Percentiles rank a stretch among this genome's conserved stretches.
Conservation (phyloP, 2,329 filamentous ascomycete genomes). For the Trichothecium roseum region DNA sequence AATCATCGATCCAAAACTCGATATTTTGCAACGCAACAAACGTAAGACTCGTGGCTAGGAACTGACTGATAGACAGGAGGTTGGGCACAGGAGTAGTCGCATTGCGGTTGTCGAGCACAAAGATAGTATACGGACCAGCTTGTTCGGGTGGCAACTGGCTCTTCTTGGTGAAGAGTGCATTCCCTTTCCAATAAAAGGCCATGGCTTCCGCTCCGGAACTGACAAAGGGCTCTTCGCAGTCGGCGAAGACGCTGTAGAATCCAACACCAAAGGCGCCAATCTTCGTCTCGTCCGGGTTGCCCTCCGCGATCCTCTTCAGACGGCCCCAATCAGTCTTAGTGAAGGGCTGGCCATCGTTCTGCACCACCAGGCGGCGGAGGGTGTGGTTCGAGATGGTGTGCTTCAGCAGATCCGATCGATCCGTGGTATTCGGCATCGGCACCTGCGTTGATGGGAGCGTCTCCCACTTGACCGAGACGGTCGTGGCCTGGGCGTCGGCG, state of each 20-base stretch:
- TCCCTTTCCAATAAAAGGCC: constrained; percentile 99
- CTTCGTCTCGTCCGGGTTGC: constrained; percentile 97
- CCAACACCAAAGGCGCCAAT: constrained; percentile 97
- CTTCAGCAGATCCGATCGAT: constrained; percentile 63
- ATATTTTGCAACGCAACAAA: constrained; percentile 85
- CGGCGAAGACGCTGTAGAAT: constrained; percentile 97
- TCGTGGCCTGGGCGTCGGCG: constrained; percentile 88
- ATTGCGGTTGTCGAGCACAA: constrained; percentile 89
- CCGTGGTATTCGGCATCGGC: constrained; percentile 55
- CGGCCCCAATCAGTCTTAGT: constrained; percentile 85
- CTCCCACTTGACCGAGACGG: constrained; percentile 85
- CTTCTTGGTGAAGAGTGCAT: constrained; percentile 86
- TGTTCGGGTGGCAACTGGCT: constrained; percentile 61
- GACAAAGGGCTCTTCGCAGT: constrained; percentile 96
- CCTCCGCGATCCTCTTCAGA: constrained; percentile 94
- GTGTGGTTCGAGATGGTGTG: constrained; percentile 81
- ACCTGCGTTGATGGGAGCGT: constrained; percentile 74
- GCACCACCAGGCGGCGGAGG: constrained; percentile 74
- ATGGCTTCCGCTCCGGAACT: constrained; percentile 87
- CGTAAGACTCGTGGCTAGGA: constrained; percentile 86
- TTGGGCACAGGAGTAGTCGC: constrained; percentile 78
- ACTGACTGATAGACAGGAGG: constrained; percentile 78
- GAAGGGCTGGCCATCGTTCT: constrained; percentile 86
- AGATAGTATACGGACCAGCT: constrained; percentile 66
- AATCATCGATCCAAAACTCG: constrained; percentile 85